Conservation (phyloP, 495 filamentous ascomycete species). For the Cladorrhinum samala region DNA sequence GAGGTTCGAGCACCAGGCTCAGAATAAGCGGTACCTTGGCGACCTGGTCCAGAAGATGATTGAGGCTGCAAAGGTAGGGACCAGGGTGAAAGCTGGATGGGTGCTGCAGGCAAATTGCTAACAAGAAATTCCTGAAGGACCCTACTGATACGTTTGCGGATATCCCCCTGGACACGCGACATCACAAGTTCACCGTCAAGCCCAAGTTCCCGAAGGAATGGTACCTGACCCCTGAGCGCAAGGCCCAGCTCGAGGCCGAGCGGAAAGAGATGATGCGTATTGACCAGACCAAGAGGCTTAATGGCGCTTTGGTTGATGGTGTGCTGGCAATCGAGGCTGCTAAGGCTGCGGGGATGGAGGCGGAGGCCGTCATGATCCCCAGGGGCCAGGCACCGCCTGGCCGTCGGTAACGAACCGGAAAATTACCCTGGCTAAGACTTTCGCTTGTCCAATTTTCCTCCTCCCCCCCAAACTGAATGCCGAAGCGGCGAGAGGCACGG, state of each 20-base stretch:
- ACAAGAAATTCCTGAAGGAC: conserved; percentile 40
- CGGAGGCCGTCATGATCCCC: not conserved
- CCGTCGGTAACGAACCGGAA: too few species aligned
- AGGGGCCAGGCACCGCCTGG: not conserved
- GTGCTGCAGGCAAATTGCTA: too few species aligned
- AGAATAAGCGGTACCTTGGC: conserved; percentile 92
- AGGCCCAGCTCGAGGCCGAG: conserved; percentile 53
- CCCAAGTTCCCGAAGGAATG: conserved; percentile 74
- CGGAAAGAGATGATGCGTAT: conserved; percentile 43
- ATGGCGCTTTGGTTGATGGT: conserved; percentile 52
- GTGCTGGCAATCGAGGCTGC: conserved; percentile 39
- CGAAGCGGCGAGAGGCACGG: not conserved
- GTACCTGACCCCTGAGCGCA: conserved; percentile 67
- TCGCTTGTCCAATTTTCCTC: too few species aligned
- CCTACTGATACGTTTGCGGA: conserved; percentile 75
- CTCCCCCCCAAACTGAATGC: not conserved
- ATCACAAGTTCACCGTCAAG: conserved; percentile 67
- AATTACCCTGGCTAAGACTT: too few species aligned
- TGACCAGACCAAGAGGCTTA: conserved; percentile 40
- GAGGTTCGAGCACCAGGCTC: conserved; percentile 75
- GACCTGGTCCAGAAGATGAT: conserved; percentile 71
- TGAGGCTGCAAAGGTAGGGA: conserved; percentile 60
- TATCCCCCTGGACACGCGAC: conserved; percentile 82
- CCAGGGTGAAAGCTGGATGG: not conserved
- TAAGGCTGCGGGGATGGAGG: conserved; percentile 4